phyloP scores from a whole-genome alignment of 257 asterid genomes.

The Fraxinus quadrangulata region DNA sequence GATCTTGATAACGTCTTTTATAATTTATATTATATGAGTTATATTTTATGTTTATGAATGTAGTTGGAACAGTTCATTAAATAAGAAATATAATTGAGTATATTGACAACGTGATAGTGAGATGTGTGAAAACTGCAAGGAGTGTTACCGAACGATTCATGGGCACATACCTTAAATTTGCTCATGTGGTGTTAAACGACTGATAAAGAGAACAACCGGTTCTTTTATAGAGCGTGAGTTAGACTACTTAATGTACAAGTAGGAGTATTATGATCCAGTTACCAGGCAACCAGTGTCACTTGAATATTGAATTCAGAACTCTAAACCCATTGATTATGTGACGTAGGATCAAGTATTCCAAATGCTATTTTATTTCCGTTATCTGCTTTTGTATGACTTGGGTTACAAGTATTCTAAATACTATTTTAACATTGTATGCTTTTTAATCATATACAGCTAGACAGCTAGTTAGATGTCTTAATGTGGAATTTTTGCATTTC shows the following conservation, averaged over 20 bases:
- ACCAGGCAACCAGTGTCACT: conserved; percentile 1
- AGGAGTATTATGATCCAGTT: background rate
- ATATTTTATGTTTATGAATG: background rate
- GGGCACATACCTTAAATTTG: background rate
- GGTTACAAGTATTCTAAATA: conserved; percentile 7
- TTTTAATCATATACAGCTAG: background rate
- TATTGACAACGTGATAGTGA: background rate
- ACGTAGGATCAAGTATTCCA: conserved; percentile 8
- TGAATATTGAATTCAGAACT: background rate
- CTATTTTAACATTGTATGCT: background rate
- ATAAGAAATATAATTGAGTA: background rate
- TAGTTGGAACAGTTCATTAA: background rate
- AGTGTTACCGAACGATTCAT: conserved; percentile 1
- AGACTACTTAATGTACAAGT: background rate
- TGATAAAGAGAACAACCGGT: background rate
- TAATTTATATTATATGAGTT: background rate
- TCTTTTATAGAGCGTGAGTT: background rate
- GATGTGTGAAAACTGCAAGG: background rate
- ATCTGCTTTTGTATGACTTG: background rate
- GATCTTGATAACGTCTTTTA: background rate
- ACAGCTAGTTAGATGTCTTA: conserved; percentile 23
- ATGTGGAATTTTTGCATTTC: background rate
- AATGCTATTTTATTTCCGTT: conserved; percentile 9
- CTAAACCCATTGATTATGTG: conserved; percentile 10
- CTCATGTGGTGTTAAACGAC: background rate